Evolutionary conservation across 768 basidiomycete species (phyloP).

Genomic region (Tulasnella sp.): DNA sequence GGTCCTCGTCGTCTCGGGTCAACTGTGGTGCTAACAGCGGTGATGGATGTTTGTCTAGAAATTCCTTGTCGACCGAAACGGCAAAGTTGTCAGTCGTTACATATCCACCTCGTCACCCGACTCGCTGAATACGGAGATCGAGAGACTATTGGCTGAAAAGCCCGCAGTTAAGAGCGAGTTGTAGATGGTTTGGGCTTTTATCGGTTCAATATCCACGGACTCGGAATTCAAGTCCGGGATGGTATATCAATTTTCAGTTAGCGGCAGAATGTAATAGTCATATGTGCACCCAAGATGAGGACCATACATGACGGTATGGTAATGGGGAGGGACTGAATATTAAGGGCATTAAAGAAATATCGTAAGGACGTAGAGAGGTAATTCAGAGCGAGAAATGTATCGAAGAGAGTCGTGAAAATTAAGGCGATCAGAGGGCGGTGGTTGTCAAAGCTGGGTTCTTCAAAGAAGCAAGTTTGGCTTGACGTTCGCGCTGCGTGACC

Average conservation of each 20-base stretch:
- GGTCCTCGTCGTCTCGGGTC: neutral
- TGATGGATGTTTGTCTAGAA: neutral
- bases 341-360: neutral
- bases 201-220: neutral
- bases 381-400: neutral
- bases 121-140: conserved; percentile 54
- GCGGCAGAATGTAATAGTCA: neutral
- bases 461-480: conserved; percentile 42
- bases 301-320: neutral
- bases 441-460: conserved; percentile 31
- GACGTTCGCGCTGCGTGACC: conserved; percentile 43
- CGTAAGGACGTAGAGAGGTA: neutral
- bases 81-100: conserved; percentile 51
- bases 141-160: conserved; percentile 42
- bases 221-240: neutral
- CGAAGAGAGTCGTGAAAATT: neutral
- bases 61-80: neutral
- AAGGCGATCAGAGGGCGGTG: neutral
- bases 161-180: neutral
- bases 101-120: conserved; percentile 59
- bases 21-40: neutral
- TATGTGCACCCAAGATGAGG: neutral
- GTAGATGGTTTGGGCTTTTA: neutral
- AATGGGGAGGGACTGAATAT: neutral
- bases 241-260: neutral